These are phyloP conservation scores for Candida boidinii DNA, from an alignment of 805 yeast species.

Conservation along the genomic window DNA sequence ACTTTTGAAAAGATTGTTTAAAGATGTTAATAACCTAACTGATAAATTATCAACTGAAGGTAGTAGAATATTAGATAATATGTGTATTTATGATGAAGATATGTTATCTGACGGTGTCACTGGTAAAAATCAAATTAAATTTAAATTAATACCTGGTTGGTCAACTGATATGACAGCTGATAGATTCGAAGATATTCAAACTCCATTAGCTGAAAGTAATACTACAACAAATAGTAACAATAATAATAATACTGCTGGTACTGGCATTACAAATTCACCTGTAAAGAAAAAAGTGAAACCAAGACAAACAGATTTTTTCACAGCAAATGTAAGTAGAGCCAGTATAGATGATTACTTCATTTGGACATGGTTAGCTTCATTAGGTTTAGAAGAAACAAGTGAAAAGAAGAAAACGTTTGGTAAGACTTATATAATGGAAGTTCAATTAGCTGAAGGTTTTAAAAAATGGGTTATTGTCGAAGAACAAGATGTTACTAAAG, in stretches of 20 bases:
- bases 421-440: slow-evolving; percentile 72
- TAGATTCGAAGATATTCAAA: too few species aligned
- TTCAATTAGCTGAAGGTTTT: slow-evolving; percentile 65
- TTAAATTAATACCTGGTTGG: slow-evolving; percentile 27
- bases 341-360: slow-evolving; percentile 81
- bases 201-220: too few species aligned
- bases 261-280: too few species aligned
- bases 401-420: slow-evolving; percentile 66
- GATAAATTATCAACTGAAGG: slow-evolving; percentile 69
- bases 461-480: slow-evolving; percentile 73
- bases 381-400: slow-evolving; percentile 66
- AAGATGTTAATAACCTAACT: slow-evolving; percentile 44
- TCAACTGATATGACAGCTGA: slow-evolving; percentile 22
- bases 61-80: slow-evolving; percentile 39
- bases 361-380: slow-evolving; percentile 83
- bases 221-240: slow-evolving; percentile 26
- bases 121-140: slow-evolving; percentile 15
- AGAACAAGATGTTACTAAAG: slow-evolving; percentile 44
- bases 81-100: slow-evolving; percentile 26
- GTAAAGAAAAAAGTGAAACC: slow-evolving; percentile 15
- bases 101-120: slow-evolving; percentile 30
- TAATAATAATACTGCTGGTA: neutral
- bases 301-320: slow-evolving; percentile 23
- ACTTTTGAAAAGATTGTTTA: slow-evolving; percentile 63
- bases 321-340: slow-evolving; percentile 48